Evolutionary conservation across 768 basidiomycete species (phyloP), one percentile per base, ranked within the genome.

Genomic region (Naganishia vishniacii): DNA sequence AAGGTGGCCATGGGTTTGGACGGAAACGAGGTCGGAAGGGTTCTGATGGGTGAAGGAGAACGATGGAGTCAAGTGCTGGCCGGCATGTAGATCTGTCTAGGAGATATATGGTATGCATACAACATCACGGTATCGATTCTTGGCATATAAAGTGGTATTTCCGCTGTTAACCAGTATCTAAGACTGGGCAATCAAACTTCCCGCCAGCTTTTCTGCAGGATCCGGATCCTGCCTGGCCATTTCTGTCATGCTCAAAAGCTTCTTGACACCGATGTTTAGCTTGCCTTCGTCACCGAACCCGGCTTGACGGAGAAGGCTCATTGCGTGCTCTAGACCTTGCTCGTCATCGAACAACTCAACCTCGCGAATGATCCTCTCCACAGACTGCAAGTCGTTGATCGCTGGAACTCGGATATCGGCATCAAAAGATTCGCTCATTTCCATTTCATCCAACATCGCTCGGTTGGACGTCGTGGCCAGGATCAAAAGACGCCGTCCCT

Each of bases 221-320:
- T 85, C 86, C 1, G 90, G 90, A 72, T 95, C 94, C 79, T 98
- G 95, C 72, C 94, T 82, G 49, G 93, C 89, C 93, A 95, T 97
- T 82, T 99, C 95, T 20, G 93, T 82, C 61, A 88, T 82, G 65
- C 86, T 90, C 73, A 99, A 76, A 75, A 99, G 72, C 78, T 89
- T 92, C 84, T 98, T 98, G 72, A 99, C 85, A 0, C 95, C 95
- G 48, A 98, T 87, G 67, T 86, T 84, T 69, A 92, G 69, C 59
- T 80, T 79, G n/a, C 81, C 81, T 7, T 78, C 77, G 18, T 79
- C 72, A 12, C 82, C 83, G 66, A 93, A 85, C 12, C 89, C 89
- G 1, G 89, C 88, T 61, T 88, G 84, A 26, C 82, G 78, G 42
- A 97, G 79, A 80, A 87, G 84, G 34, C 73, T 77, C 65, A 92